Base-by-base conservation (phyloP, 2,329 filamentous ascomycete species). In the Aspergillus sergii region DNA sequence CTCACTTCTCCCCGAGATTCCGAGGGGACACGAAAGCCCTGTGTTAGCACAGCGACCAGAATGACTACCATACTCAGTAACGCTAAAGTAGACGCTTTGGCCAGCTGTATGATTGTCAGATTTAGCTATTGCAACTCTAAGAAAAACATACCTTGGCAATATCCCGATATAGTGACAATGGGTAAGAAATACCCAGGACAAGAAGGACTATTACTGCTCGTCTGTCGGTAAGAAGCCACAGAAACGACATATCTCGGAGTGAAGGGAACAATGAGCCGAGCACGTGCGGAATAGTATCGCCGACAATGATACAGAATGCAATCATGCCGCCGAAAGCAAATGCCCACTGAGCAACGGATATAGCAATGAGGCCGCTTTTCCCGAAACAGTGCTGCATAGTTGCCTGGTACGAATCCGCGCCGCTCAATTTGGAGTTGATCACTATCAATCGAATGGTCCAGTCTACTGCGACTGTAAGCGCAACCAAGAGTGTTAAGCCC, bases 251-350 rank as follows among this genome's bases (percentile, higher is more conserved):
- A 34, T 88, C 83, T 45, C 82, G 80, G 63, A 98, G 76, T 3
- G 86, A 87, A 0, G 95, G 94, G 82, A 94, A 97, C 6, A 97
- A 78, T 5, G 94, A 92, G 55, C 84, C 81, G 72, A 98, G 78
- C 55, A 99, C 95, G 76, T 94, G 92, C 4, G 95, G 95, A 74
- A 99, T 97, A 0, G 92, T 94, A 77, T 99, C 95, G 64, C 95
- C 95, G 11, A 99, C 91, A 73, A 99, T 97, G 72, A 99, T 93
- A 69, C 94, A 95, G 78, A 98, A 99, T 16, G 95, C 95, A 61
- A 99, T 88, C 95, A 99, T 99, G 68, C 95, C 95, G 61, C 95
- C 95, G 82, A 98, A 99, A 3, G 95, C 95, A 84, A 99, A 99
- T 32, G 93, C 90, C 94, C 94, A 99, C 82, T 99, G 95, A 57